Conservation (phyloP, 2,329 filamentous ascomycete species). For the Metarhizium robertsii region DNA sequence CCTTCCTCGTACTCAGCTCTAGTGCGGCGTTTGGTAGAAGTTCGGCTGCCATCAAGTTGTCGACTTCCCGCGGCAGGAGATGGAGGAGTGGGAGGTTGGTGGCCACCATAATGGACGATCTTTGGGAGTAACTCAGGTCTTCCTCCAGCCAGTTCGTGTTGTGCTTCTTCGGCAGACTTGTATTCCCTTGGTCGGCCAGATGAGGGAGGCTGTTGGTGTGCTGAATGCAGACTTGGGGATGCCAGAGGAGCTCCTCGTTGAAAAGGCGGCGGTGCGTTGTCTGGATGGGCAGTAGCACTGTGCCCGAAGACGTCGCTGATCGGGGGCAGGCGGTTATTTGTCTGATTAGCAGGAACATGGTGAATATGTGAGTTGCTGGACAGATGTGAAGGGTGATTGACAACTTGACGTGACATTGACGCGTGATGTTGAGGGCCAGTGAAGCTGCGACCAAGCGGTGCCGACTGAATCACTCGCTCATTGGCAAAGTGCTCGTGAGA, state of each 20-base stretch:
- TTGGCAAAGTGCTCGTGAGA: slow-evolving; percentile 86
- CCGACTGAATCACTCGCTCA: slow-evolving; percentile 94
- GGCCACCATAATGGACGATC: slow-evolving; percentile 89
- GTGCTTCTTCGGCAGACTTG: slow-evolving; percentile 90
- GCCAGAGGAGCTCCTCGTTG: slow-evolving; percentile 61
- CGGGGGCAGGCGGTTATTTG: slow-evolving; percentile 82
- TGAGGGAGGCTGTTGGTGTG: slow-evolving; percentile 38
- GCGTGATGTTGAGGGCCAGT: slow-evolving; percentile 78
- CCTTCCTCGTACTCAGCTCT: slow-evolving; percentile 93
- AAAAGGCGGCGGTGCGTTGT: slow-evolving; percentile 39
- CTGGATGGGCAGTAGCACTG: slow-evolving; percentile 53
- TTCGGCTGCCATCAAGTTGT: slow-evolving; percentile 42
- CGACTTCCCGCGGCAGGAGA: slow-evolving; percentile 56
- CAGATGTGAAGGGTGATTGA: slow-evolving; percentile 74
- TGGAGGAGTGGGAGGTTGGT: slow-evolving; percentile 86
- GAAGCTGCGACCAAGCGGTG: slow-evolving; percentile 89
- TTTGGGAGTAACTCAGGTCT: slow-evolving; percentile 86
- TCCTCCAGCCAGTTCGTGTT: slow-evolving; percentile 83
- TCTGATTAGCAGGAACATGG: slow-evolving; percentile 80
- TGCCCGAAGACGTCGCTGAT: slow-evolving; percentile 93
- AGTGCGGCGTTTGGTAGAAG: slow-evolving; percentile 61
- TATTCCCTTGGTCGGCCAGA: slow-evolving; percentile 71
- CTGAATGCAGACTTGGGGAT: slow-evolving; percentile 65
- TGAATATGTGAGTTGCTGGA: slow-evolving; percentile 84
- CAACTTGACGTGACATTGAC: slow-evolving; percentile 66